Conservation (phyloP, 768 basidiomycete species). For the Pleurotus platypus region DNA sequence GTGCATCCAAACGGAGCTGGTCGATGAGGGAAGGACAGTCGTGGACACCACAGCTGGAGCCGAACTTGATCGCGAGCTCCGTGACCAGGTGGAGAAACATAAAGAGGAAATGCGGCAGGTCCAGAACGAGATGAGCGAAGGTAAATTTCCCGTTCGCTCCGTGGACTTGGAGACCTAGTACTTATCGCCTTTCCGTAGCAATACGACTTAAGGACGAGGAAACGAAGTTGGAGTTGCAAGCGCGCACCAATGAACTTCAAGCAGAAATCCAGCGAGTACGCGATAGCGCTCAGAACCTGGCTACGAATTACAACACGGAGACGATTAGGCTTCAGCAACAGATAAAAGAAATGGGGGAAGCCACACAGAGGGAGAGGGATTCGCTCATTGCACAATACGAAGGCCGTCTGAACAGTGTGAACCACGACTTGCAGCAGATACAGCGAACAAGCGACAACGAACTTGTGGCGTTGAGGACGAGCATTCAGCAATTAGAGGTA, state of each 20-base stretch:
- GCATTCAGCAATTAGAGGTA: slow-evolving; percentile 2
- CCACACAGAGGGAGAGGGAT: slow-evolving; percentile 12
- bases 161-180: not conserved
- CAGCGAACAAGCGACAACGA: slow-evolving; percentile 9
- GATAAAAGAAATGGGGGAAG: slow-evolving; percentile 22
- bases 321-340: slow-evolving; percentile 24
- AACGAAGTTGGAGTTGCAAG: slow-evolving; percentile 38
- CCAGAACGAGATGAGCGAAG: slow-evolving; percentile 11
- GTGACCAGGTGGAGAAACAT: slow-evolving; percentile 10
- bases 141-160: not conserved
- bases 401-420: slow-evolving; percentile 16
- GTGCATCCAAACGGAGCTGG: slow-evolving; percentile 18
- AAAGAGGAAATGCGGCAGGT: slow-evolving; percentile 12
- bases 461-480: slow-evolving; percentile 11
- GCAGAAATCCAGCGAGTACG: slow-evolving; percentile 40
- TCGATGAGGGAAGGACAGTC: slow-evolving; percentile 21
- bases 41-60: slow-evolving; percentile 31
- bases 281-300: slow-evolving; percentile 35
- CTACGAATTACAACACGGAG: slow-evolving; percentile 33
- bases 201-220: slow-evolving; percentile 42
- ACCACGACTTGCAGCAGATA: slow-evolving; percentile 11
- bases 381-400: slow-evolving; percentile 12
- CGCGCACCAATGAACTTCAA: slow-evolving; percentile 20
- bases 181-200: not conserved
- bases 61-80: slow-evolving; percentile 11